Evolutionary conservation across 176 grass and related monocot genomes (phyloP).

Genomic region (Avena sativa): DNA sequence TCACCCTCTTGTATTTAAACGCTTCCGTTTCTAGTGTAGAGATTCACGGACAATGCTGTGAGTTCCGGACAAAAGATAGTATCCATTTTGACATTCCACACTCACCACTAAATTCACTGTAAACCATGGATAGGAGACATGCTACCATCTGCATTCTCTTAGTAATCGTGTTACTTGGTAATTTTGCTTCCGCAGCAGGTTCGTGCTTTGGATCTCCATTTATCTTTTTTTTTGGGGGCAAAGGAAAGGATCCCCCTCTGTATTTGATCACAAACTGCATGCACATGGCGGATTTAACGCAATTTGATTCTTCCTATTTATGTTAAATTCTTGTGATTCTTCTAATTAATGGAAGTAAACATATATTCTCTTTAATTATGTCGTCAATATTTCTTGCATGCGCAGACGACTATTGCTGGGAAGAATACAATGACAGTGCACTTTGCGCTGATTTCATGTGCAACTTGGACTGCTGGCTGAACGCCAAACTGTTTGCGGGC

Average conservation of each 20-base stretch:
- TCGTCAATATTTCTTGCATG: background rate
- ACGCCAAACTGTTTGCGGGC: background rate
- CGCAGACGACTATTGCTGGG: slow-evolving; percentile 25
- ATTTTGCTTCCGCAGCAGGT: background rate
- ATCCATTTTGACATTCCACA: too few relatives aligned
- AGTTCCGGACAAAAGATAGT: too few relatives aligned
- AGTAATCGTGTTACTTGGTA: background rate
- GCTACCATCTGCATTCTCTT: background rate
- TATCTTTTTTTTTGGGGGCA: background rate
- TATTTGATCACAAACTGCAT: background rate
- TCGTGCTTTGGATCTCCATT: background rate
- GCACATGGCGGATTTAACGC: background rate
- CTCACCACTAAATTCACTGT: too few relatives aligned
- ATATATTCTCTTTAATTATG: too few relatives aligned
- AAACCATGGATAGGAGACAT: background rate
- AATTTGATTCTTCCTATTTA: background rate
- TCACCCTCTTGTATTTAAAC: too few relatives aligned
- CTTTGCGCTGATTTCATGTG: slow-evolving; percentile 2
- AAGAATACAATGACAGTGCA: slow-evolving; percentile 1
- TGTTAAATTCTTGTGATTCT: background rate
- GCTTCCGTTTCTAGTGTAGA: too few relatives aligned
- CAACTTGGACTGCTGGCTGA: background rate
- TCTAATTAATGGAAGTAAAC: too few relatives aligned
- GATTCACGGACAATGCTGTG: too few relatives aligned
- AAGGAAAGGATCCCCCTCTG: too few relatives aligned